Conservation (phyloP, 116 monocot genomes). For the Phalaenopsis hybrid region DNA sequence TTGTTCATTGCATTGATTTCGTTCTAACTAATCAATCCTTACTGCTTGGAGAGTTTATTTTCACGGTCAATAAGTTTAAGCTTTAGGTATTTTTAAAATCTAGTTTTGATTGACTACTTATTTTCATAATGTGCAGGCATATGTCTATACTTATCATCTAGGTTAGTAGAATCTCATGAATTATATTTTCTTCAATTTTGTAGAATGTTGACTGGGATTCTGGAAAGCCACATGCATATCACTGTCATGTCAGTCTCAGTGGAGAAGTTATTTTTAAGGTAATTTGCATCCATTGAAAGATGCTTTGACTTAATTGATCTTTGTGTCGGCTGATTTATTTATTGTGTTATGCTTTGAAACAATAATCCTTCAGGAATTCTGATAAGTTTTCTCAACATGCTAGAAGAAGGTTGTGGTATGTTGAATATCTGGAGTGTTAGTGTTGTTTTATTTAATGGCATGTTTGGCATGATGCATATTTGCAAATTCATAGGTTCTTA, state of each 20-base stretch:
- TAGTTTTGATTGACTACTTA: not conserved
- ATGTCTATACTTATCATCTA: not conserved
- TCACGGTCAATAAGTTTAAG: not conserved
- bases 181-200: slow-evolving; percentile 8
- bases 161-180: not conserved
- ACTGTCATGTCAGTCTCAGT: slow-evolving; percentile 35
- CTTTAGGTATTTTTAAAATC: not conserved
- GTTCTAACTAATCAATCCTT: not conserved
- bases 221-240: slow-evolving; percentile 31
- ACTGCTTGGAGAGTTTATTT: not conserved
- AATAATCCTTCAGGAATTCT: too few relatives aligned
- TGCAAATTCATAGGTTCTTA: too few relatives aligned
- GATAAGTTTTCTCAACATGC: too few relatives aligned
- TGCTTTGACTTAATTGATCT: not conserved
- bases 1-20: not conserved
- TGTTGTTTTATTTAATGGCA: too few relatives aligned
- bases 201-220: slow-evolving; percentile 50
- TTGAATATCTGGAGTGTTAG: too few relatives aligned
- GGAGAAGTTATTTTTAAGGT: slow-evolving; percentile 29
- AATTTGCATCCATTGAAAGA: not conserved
- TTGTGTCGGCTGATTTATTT: too few relatives aligned
- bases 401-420: too few relatives aligned
- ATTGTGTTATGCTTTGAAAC: too few relatives aligned
- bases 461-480: too few relatives aligned
- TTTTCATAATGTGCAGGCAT: not conserved